Evolutionary conservation across 1,284 basidiomycete species (phyloP).

Genomic region (Xerocomus amazonicus): DNA sequence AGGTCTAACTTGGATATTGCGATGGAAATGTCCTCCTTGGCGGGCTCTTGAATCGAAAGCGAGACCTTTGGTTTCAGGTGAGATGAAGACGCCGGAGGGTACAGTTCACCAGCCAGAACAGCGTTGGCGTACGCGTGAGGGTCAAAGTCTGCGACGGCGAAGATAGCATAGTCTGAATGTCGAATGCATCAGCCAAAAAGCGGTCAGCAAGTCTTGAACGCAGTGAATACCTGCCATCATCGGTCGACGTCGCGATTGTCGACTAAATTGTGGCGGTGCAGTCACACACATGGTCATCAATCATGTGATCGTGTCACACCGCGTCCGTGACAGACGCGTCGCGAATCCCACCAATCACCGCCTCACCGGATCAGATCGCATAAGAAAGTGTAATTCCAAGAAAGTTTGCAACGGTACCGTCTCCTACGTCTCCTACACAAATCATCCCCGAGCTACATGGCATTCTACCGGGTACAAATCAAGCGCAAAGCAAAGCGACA

Average conservation of each 20-base stretch:
- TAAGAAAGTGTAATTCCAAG: constrained; percentile 16
- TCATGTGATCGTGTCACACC: constrained; percentile 32
- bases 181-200: constrained; percentile 1
- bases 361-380: constrained; percentile 2
- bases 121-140: constrained; percentile 87
- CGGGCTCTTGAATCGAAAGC: constrained; percentile 47
- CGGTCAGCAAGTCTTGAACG: background rate
- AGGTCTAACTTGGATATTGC: constrained; percentile 81
- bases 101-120: constrained; percentile 75
- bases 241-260: too few relatives aligned
- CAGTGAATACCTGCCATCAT: constrained; percentile 26
- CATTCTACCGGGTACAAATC: constrained; percentile 23
- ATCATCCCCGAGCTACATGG: constrained; percentile 18
- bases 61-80: constrained; percentile 33
- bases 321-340: constrained; percentile 33
- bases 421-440: constrained; percentile 19
- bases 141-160: constrained; percentile 70
- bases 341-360: constrained; percentile 9
- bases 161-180: constrained; percentile 59
- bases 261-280: constrained; percentile 22
- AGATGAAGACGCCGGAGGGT: constrained; percentile 40
- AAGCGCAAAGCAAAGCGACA: constrained; percentile 24
- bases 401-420: constrained; percentile 16
- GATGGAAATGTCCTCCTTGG: constrained; percentile 82
- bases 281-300: constrained; percentile 4